phyloP scores from a whole-genome alignment of 768 basidiomycete genomes.

The Pleurotus cornucopiae region DNA sequence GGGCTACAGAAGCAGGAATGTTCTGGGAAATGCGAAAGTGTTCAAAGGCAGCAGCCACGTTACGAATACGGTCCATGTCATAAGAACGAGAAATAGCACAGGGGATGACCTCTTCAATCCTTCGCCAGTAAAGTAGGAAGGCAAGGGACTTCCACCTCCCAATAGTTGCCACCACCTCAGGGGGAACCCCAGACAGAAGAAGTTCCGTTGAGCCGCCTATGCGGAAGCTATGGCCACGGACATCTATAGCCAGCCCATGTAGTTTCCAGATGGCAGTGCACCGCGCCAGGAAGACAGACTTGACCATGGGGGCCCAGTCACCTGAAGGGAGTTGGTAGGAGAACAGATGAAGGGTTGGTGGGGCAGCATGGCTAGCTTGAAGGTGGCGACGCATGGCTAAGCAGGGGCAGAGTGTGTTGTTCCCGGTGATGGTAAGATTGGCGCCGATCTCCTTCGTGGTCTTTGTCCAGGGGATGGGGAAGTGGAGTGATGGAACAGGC shows the following conservation, averaged over 20 bases:
- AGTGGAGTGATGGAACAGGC: conserved; percentile 8
- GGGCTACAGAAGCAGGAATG: background rate
- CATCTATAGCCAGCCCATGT: background rate
- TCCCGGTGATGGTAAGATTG: conserved; percentile 19
- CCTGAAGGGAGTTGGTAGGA: conserved; percentile 3
- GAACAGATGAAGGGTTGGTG: conserved; percentile 15
- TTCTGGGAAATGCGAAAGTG: background rate
- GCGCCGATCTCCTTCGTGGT: conserved; percentile 22
- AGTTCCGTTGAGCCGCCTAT: conserved; percentile 25
- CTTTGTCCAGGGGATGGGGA: conserved; percentile 34
- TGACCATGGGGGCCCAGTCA: conserved; percentile 8
- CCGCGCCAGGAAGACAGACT: conserved; percentile 9
- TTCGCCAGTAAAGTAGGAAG: conserved; percentile 25
- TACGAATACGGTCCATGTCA: background rate
- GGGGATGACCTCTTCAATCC: conserved; percentile 19
- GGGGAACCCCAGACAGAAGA: conserved; percentile 20
- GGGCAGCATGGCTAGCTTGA: conserved; percentile 11
- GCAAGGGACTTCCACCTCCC: conserved; percentile 29
- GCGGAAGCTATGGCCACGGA: conserved; percentile 21
- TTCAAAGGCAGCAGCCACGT: background rate
- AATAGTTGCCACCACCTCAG: conserved; percentile 26
- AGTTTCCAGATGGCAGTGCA: conserved; percentile 14
- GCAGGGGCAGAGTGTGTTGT: conserved; percentile 12
- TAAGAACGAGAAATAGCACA: conserved; percentile 9
- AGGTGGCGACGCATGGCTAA: conserved; percentile 21